Conservation (phyloP, 805 yeast genomes). For the Wickerhamiella dianesei region DNA sequence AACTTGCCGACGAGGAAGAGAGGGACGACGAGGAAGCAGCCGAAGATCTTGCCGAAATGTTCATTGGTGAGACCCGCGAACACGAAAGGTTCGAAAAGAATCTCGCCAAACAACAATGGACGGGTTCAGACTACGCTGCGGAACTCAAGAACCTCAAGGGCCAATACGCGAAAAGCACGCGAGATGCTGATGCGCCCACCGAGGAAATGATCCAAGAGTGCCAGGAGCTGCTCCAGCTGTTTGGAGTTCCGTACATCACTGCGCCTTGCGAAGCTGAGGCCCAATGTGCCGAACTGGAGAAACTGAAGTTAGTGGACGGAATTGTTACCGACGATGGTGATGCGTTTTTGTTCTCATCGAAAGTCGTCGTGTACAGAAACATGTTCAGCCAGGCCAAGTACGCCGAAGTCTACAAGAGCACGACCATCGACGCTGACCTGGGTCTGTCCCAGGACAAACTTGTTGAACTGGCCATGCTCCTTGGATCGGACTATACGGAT, state of each 20-base stretch:
- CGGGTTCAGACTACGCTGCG: constrained; percentile 15
- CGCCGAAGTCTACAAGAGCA: constrained; percentile 66
- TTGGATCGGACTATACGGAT: constrained; percentile 92
- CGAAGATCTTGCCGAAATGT: constrained; percentile 44
- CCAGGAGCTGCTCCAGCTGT: constrained; percentile 70
- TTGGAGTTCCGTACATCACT: constrained; percentile 88
- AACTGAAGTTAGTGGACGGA: constrained; percentile 76
- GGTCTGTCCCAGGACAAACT: constrained; percentile 52
- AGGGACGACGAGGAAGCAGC: constrained; percentile 52
- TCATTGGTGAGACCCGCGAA: constrained; percentile 59
- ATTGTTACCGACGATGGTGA: constrained; percentile 96
- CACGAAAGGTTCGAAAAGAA: constrained; percentile 47
- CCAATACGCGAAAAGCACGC: constrained; percentile 48
- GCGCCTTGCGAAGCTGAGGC: constrained; percentile 99
- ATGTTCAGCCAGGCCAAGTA: constrained; percentile 88
- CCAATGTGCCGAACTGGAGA: constrained; percentile 73
- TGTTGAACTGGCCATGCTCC: constrained; percentile 66
- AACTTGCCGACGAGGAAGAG: constrained; percentile 7
- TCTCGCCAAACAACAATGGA: constrained; percentile 22
- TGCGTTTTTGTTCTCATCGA: constrained; percentile 85
- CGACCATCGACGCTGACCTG: constrained; percentile 44
- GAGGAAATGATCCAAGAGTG: constrained; percentile 77
- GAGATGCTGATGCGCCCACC: constrained; percentile 90
- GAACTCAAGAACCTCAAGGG: constrained; percentile 37
- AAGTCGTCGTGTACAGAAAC: constrained; percentile 58